Evolutionary conservation across 1,284 basidiomycete genomes (phyloP).

Genomic region (Malassezia restricta): DNA sequence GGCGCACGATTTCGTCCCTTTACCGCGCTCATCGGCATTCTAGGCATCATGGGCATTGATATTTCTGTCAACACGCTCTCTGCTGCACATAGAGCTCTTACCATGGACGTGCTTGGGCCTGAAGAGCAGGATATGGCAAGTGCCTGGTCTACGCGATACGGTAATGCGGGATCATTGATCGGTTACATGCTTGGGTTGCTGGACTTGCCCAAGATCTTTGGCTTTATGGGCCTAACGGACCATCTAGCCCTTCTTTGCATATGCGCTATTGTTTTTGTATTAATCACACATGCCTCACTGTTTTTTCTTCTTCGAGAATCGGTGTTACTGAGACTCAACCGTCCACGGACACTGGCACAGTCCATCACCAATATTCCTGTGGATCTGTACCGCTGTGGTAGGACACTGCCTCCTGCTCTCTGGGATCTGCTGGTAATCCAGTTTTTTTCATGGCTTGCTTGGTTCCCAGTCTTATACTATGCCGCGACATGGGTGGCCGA

Average conservation of each 20-base stretch:
- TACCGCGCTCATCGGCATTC: conserved; percentile 65
- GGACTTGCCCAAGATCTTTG: conserved; percentile 23
- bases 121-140: conserved; percentile 70
- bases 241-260: conserved; percentile 26
- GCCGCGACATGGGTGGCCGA: conserved; percentile 36
- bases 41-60: conserved; percentile 79
- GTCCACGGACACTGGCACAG: background rate
- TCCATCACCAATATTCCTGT: background rate
- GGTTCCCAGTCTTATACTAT: conserved; percentile 39
- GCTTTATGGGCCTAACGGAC: conserved; percentile 20
- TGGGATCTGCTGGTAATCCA: conserved; percentile 32
- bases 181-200: conserved; percentile 39
- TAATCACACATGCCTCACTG: conserved; percentile 25
- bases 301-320: conserved; percentile 23
- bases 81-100: conserved; percentile 67
- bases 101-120: conserved; percentile 56
- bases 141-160: conserved; percentile 86
- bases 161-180: conserved; percentile 29
- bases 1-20: conserved; percentile 35
- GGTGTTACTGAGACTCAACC: conserved; percentile 7
- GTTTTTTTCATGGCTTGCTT: conserved; percentile 37
- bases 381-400: conserved; percentile 21
- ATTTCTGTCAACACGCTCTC: conserved; percentile 76
- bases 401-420: conserved; percentile 21
- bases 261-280: conserved; percentile 19